Evolutionary conservation across 148 eudicot genomes (phyloP).

Genomic region (Hydrangea macrophylla): DNA sequence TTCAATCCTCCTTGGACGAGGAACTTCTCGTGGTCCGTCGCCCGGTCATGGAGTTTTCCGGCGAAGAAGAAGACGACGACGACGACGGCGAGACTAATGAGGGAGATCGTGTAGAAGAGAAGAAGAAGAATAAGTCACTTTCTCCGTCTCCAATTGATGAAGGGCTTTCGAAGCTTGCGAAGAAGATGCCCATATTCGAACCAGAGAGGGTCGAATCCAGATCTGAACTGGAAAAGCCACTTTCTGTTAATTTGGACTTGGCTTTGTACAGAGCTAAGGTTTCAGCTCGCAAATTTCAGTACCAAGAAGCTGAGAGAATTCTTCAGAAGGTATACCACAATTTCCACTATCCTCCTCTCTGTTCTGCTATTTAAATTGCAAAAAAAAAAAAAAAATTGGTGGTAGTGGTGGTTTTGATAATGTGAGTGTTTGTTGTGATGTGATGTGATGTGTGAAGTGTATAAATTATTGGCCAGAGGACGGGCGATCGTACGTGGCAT

Average conservation of each 20-base stretch:
- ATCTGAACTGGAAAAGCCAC: slow-evolving; percentile 37
- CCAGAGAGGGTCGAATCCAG: slow-evolving; percentile 51
- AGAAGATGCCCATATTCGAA: slow-evolving; percentile 79
- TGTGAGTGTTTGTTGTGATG: slow-evolving; percentile 5
- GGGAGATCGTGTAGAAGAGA: slow-evolving; percentile 10
- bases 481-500: slow-evolving; percentile 86
- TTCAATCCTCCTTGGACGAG: slow-evolving; percentile 44
- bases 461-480: slow-evolving; percentile 92
- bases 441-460: slow-evolving; percentile 43
- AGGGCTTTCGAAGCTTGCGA: slow-evolving; percentile 56
- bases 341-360: not conserved
- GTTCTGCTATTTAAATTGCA: no score
- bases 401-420: slow-evolving; percentile 3
- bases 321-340: slow-evolving; percentile 54
- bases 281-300: slow-evolving; percentile 54
- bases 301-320: slow-evolving; percentile 57
- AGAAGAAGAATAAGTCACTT: not conserved
- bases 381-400: slow-evolving; percentile 7
- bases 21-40: slow-evolving; percentile 61
- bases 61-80: slow-evolving; percentile 21
- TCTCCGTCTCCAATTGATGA: slow-evolving; percentile 44
- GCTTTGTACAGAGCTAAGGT: slow-evolving; percentile 75
- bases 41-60: slow-evolving; percentile 48
- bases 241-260: slow-evolving; percentile 75
- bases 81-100: slow-evolving; percentile 7